Conservation (phyloP, 805 yeast genomes). For the Priceomyces medius region DNA sequence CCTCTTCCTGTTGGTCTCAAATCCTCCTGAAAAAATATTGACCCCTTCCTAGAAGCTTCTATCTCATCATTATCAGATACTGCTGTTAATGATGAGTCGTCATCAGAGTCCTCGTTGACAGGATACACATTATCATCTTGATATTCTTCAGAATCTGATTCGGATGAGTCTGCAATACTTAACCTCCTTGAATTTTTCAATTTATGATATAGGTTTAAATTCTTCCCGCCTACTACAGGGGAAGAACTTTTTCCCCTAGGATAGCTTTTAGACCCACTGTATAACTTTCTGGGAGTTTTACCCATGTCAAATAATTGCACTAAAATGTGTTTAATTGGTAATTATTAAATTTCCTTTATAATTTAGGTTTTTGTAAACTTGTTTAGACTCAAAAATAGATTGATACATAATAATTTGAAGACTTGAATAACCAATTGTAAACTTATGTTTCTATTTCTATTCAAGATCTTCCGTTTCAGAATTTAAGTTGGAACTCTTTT, state of each 20-base stretch:
- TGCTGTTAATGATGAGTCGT: slow-evolving; percentile 43
- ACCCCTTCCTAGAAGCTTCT: slow-evolving; percentile 12
- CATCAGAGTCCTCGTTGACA: slow-evolving; percentile 18
- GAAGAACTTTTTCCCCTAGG: background rate
- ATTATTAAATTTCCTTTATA: background rate
- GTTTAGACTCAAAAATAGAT: background rate
- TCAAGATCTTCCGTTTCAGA: background rate
- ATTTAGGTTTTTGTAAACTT: background rate
- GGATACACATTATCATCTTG: slow-evolving; percentile 1
- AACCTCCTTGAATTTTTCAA: slow-evolving; percentile 23
- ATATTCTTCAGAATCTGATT: slow-evolving; percentile 13
- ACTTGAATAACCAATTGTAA: background rate
- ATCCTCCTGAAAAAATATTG: slow-evolving; percentile 6
- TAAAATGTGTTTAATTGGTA: background rate
- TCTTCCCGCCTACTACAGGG: slow-evolving; percentile 30
- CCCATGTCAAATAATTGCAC: slow-evolving; percentile 21
- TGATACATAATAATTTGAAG: slow-evolving; percentile 2
- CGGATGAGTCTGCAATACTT: slow-evolving; percentile 37
- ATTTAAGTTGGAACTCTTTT: background rate
- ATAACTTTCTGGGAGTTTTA: slow-evolving; percentile 27
- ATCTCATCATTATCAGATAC: slow-evolving; percentile 27
- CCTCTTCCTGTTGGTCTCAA: slow-evolving; percentile 2
- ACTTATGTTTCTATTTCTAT: background rate
- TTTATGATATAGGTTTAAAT: slow-evolving; percentile 23
- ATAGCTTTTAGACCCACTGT: background rate